These are phyloP conservation scores for Saprolegnia parasitica DNA, from an alignment of 352 stramenopile species.

Conservation along the genomic window DNA sequence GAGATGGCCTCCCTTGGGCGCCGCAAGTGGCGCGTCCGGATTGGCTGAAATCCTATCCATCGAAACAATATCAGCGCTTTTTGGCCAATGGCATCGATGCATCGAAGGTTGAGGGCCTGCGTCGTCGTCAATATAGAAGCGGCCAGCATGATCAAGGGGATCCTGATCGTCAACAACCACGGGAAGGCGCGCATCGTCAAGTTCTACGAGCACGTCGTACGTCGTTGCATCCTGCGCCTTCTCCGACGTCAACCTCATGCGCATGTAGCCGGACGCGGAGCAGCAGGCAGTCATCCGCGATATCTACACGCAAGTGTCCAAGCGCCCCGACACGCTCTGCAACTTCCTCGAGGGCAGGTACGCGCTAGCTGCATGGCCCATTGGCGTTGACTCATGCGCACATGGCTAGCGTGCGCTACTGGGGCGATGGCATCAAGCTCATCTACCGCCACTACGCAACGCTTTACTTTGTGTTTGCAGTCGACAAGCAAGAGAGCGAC, in stretches of 20 bases:
- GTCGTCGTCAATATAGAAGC: constrained; percentile 14
- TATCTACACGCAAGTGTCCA: constrained; percentile 98
- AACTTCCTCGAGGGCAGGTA: constrained; percentile 98
- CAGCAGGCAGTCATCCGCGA: constrained; percentile 97
- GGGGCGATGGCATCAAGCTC: constrained; percentile 96
- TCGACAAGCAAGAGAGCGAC: constrained; percentile 98
- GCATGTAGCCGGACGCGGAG: constrained; percentile 85
- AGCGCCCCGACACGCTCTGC: constrained; percentile 96
- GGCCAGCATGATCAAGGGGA: constrained; percentile 95
- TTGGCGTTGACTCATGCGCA: constrained; percentile 13
- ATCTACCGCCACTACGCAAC: constrained; percentile 99
- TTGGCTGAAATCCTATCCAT: constrained; percentile 1
- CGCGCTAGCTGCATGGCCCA: constrained; percentile 31
- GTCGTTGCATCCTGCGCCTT: constrained; percentile 30
- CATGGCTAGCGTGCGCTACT: constrained; percentile 79
- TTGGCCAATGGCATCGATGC: constrained; percentile 3
- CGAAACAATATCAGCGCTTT: not conserved
- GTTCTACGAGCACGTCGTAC: constrained; percentile 98
- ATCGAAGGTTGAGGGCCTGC: not conserved
- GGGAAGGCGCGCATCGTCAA: constrained; percentile 98
- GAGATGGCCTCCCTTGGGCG: not conserved
- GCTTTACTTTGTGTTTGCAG: constrained; percentile 99
- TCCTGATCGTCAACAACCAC: constrained; percentile 99
- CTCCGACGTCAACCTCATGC: not conserved
- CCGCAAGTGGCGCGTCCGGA: not conserved